phyloP scores from a whole-genome alignment of 306 rosid species.

The Prunus padus region DNA sequence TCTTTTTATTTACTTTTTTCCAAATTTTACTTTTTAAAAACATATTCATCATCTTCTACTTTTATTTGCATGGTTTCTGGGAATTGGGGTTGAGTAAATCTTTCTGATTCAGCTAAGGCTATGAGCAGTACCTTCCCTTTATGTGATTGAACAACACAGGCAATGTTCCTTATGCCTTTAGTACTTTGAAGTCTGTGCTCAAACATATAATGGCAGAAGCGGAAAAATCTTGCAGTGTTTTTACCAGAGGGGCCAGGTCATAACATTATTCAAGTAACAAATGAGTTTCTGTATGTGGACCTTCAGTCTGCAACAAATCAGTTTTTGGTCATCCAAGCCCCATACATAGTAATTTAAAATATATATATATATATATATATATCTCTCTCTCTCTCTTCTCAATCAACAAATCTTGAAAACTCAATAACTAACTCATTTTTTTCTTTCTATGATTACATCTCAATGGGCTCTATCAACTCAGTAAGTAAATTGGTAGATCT shows the following conservation, averaged over 20 bases:
- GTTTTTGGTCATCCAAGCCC: slow-evolving; percentile 25
- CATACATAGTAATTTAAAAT: slow-evolving; percentile 37
- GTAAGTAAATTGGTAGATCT: too few relatives aligned
- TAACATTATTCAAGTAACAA: slow-evolving; percentile 12
- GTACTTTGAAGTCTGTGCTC: slow-evolving; percentile 75
- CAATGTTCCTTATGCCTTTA: slow-evolving; percentile 84
- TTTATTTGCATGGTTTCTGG: slow-evolving; percentile 46
- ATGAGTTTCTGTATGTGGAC: slow-evolving; percentile 23
- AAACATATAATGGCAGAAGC: slow-evolving; percentile 39
- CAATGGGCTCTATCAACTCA: too few relatives aligned
- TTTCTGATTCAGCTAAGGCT: slow-evolving; percentile 53
- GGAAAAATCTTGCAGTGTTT: slow-evolving; percentile 43
- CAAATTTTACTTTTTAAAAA: not conserved
- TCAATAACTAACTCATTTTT: not conserved
- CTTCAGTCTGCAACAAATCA: slow-evolving; percentile 28
- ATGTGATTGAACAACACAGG: slow-evolving; percentile 75
- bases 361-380: not conserved
- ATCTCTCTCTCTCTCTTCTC: not conserved
- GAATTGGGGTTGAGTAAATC: slow-evolving; percentile 27
- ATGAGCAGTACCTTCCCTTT: slow-evolving; percentile 45
- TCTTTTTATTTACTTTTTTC: not conserved
- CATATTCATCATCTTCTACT: not conserved
- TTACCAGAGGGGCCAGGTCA: slow-evolving; percentile 33
- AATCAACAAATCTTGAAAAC: slow-evolving; percentile 14
- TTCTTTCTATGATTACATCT: not conserved